phyloP scores from a whole-genome alignment of 1,284 basidiomycete species.

The Rhodotorula mucilaginosa region DNA sequence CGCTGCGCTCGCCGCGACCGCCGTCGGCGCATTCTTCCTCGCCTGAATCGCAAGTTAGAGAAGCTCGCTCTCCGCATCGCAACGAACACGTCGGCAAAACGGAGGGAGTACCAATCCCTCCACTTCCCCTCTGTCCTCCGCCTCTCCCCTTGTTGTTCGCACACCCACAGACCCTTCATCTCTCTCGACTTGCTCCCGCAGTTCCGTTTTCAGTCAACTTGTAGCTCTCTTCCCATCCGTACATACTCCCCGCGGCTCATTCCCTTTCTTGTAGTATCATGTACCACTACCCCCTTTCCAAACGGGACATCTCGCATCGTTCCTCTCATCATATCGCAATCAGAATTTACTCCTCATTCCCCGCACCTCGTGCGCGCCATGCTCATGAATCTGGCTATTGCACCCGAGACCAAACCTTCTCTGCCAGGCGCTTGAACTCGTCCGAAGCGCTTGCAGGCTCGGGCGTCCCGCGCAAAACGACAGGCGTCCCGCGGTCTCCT shows the following conservation, averaged over 20 bases:
- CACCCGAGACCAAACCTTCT: neutral
- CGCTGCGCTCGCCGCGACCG: slow-evolving; percentile 2
- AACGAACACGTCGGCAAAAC: no score
- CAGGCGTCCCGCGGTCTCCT: slow-evolving; percentile 67
- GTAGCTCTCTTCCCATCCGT: neutral
- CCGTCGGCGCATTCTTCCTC: neutral
- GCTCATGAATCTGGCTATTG: neutral
- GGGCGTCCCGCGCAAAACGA: slow-evolving; percentile 51
- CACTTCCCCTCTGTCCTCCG: neutral
- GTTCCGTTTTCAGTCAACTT: no score
- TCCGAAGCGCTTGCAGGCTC: neutral
- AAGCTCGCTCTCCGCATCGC: no score
- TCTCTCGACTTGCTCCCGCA: no score
- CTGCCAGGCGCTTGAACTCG: neutral
- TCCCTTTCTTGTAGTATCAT: neutral
- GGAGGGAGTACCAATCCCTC: no score
- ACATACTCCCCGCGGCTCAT: neutral
- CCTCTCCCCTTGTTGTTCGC: no score
- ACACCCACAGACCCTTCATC: no score
- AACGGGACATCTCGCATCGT: no score
- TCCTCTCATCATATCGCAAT: no score
- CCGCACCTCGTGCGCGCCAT: neutral
- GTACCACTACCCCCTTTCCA: neutral
- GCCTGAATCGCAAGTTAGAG: neutral
- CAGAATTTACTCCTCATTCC: neutral